Base-by-base conservation (phyloP, 805 yeast genomes). In the Kodamaea laetipori region DNA sequence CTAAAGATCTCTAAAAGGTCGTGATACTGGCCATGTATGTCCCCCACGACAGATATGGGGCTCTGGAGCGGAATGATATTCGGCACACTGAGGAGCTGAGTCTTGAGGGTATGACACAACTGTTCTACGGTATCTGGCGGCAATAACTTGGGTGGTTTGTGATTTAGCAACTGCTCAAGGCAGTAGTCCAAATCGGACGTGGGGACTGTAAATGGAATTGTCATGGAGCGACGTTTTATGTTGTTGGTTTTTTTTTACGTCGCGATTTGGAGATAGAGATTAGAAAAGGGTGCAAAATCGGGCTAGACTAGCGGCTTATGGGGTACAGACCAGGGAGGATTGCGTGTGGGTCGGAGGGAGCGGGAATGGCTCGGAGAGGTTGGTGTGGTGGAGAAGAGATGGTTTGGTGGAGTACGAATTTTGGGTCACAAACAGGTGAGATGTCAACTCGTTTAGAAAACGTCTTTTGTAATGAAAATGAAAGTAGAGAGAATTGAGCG, bases 1-100 rank as follows among this genome's bases (percentile, higher is more conserved):
- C 84, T 81, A 66, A 94, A 94, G 25, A 94, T 89, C 62, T 94
- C 99, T 23, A 94, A 64, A 43, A 94, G 69, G 61, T 94, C 99
- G 61, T 90, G 95, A 58, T 87, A 94, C 64, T 94, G 99, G 6
- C 98, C 99, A 57, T 94, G 99, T 36, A 94, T 92, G 60, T 94
- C 99, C 1, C 99, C 99, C 4, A 94, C 97, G 6, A 94, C 88
- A 0, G 98, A 89, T 8, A 94, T 88, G 1, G 99, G 99, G 2
- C 95, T 79, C 26, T 73, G 71, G 6, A 94, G 72, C 34, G 88
- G 85, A 39, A 92, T 88, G 27, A 94, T 95, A 58, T 94, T 94
- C 47, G 95, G 84, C 52, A 88, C 96, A 30, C 74, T 68, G 13
- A 90, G 73, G 39, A 94, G 73, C 47, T 86, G 78, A 44, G 90